A percentile compares a stretch with the other conserved stretches of the same genome.
Conservation (phyloP, 768 basidiomycete species). For the Xerocomellus intermedius region DNA sequence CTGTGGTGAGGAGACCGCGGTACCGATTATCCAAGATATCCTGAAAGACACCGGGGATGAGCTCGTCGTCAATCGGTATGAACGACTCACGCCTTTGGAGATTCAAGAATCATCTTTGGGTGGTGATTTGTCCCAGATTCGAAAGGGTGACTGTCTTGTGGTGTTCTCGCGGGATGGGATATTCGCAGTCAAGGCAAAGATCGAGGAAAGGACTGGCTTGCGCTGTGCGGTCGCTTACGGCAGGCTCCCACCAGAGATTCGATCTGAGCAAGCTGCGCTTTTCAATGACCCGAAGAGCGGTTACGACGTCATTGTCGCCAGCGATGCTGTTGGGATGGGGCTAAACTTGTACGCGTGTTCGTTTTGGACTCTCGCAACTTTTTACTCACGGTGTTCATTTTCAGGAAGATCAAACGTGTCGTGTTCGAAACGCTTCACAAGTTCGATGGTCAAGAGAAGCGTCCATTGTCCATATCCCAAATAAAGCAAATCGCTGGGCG, state of each 20-base stretch:
- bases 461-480: conserved; percentile 63
- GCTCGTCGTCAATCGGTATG: conserved; percentile 74
- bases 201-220: conserved; percentile 72
- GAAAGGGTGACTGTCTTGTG: conserved; percentile 88
- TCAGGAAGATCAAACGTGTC: conserved; percentile 87
- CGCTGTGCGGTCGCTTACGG: conserved; percentile 94
- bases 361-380: neutral
- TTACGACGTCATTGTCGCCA: conserved; percentile 88
- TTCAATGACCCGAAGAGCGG: conserved; percentile 87
- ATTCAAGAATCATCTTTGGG: conserved; percentile 64
- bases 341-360: conserved; percentile 76
- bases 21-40: conserved; percentile 71
- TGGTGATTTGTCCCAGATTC: conserved; percentile 57
- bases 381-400: neutral
- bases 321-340: conserved; percentile 97
- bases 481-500: conserved; percentile 95
- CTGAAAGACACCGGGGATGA: conserved; percentile 81
- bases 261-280: conserved; percentile 86
- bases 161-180: conserved; percentile 77
- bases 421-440: conserved; percentile 74
- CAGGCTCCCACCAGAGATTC: conserved; percentile 83
- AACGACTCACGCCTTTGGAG: conserved; percentile 82
- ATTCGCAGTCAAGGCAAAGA: conserved; percentile 66
- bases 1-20: conserved; percentile 92
- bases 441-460: conserved; percentile 48